Evolutionary conservation across 2,329 filamentous ascomycete genomes (phyloP).

Genomic region (Aschersonia sp.): DNA sequence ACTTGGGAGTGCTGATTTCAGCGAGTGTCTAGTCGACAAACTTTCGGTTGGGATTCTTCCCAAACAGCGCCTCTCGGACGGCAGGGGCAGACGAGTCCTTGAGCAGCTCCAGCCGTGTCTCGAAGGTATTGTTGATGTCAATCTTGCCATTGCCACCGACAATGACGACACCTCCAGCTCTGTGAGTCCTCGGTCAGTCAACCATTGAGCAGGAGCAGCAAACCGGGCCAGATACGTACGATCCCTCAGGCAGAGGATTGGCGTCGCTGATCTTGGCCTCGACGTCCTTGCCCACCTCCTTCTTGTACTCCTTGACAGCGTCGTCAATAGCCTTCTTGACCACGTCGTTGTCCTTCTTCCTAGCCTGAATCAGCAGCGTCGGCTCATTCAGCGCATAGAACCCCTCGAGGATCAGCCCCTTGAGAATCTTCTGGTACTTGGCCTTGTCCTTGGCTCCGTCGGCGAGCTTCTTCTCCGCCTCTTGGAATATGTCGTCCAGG

Average conservation of each 20-base stretch:
- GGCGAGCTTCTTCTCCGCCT: constrained; percentile 57
- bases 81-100: constrained; percentile 74
- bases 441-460: constrained; percentile 50
- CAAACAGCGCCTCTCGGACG: constrained; percentile 77
- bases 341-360: constrained; percentile 64
- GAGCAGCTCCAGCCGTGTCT: constrained; percentile 75
- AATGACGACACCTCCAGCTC: constrained; percentile 71
- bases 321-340: constrained; percentile 67
- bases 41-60: constrained; percentile 87
- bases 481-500: constrained; percentile 78
- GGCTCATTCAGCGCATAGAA: constrained; percentile 77
- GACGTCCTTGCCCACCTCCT: constrained; percentile 55
- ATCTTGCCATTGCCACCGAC: constrained; percentile 82
- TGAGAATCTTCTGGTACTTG: constrained; percentile 65
- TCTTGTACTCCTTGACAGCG: constrained; percentile 74
- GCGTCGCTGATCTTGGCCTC: constrained; percentile 62
- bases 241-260: constrained; percentile 65
- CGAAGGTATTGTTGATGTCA: constrained; percentile 96
- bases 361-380: constrained; percentile 57
- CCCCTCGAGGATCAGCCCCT: constrained; percentile 76
- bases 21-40: constrained; percentile 67
- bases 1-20: neutral
- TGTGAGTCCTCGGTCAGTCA: constrained; percentile 19
- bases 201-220: neutral
- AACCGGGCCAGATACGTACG: constrained; percentile 43